These are phyloP conservation scores for Candida stauntonica DNA, from an alignment of 805 yeast genomes.

Conservation along the genomic window DNA sequence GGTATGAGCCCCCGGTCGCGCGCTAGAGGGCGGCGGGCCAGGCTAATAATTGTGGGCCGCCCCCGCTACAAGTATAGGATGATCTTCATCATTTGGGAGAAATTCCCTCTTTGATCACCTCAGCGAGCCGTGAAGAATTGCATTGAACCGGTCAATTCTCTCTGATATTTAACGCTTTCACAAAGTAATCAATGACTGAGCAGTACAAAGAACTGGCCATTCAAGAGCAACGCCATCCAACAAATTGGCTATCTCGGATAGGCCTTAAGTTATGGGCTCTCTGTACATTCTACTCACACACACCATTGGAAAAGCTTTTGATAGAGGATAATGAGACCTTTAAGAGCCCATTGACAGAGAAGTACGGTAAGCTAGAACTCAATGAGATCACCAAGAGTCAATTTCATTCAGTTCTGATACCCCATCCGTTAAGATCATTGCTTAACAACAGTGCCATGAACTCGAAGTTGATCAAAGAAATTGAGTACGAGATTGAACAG, in stretches of 20 bases:
- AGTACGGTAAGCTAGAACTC: slow-evolving; percentile 9
- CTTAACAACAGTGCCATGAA: slow-evolving; percentile 6
- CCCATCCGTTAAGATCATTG: slow-evolving; percentile 12
- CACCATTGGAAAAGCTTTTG: slow-evolving; percentile 17
- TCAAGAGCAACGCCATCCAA: slow-evolving; percentile 18
- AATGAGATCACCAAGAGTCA: slow-evolving; percentile 13
- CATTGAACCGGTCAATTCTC: too few species aligned
- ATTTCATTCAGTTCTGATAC: slow-evolving; percentile 12
- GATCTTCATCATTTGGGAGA: too few species aligned
- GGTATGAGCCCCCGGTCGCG: too few species aligned
- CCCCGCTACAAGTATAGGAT: too few species aligned
- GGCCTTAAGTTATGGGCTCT: not conserved
- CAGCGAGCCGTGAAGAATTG: too few species aligned
- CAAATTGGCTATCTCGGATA: slow-evolving; percentile 1
- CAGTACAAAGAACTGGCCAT: slow-evolving; percentile 16
- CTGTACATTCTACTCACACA: slow-evolving; percentile 3
- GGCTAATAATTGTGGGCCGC: too few species aligned
- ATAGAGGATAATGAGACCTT: slow-evolving; percentile 19
- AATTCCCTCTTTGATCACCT: too few species aligned
- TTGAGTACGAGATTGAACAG: slow-evolving; percentile 29
- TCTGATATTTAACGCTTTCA: too few species aligned
- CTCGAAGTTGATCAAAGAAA: slow-evolving; percentile 5
- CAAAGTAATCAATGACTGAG: slow-evolving; percentile 12
- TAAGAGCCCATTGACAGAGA: slow-evolving; percentile 10
- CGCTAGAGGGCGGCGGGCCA: too few species aligned